Evolutionary conservation across 2,329 filamentous ascomycete genomes (phyloP), one percentile per base, ranked within the genome.

Genomic region (Ophiosphaerella herpotricha): DNA sequence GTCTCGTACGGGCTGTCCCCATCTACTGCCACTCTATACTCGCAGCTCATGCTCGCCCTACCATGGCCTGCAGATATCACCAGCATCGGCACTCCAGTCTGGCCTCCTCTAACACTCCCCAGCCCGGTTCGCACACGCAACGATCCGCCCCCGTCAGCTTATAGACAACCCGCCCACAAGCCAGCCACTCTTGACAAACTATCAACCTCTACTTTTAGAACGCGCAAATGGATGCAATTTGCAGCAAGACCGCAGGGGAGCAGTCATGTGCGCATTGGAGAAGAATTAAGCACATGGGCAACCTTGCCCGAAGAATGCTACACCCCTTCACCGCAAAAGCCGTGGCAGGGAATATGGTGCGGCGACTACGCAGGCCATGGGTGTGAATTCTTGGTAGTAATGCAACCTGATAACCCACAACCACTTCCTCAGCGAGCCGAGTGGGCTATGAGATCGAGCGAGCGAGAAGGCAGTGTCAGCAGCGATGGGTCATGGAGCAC

Each of bases 321-420:
- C 68, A 94, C 85, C 0, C 91, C 93, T 0, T 96, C 91, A 0
- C 70, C 76, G 8, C 80, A 86, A 46, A 93, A 91, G 68, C 92
- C 91, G 0, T 97, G 87, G 78, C 85, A 91, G 55, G 93, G 93
- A 0, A 90, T 99, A 26, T 97, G 90, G 89, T 88, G 91, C 13
- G 92, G 92, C 0, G 92, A 97, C 69, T 97, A 96, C 65, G 88
- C 85, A 23, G 85, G 84, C 0, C 92, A 97, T 63, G 91, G 92
- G 1, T 92, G 88, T 70, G 93, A 97, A 71, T 96, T 97, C 48
- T 67, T 97, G 4, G 78, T 95, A 11, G 77, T 97, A 39, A 79
- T 91, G 60, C 94, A 99, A 66, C 85, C 85, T 0, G 85, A 88
- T 43, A 70, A 78, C 34, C 67, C 69, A 0, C 58, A 63, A 7